A percentile compares a stretch with the other conserved stretches of the same genome.
phyloP scores from a whole-genome alignment of 371 early-diverging fungal genomes.

The Conidiobolus incongruus region DNA sequence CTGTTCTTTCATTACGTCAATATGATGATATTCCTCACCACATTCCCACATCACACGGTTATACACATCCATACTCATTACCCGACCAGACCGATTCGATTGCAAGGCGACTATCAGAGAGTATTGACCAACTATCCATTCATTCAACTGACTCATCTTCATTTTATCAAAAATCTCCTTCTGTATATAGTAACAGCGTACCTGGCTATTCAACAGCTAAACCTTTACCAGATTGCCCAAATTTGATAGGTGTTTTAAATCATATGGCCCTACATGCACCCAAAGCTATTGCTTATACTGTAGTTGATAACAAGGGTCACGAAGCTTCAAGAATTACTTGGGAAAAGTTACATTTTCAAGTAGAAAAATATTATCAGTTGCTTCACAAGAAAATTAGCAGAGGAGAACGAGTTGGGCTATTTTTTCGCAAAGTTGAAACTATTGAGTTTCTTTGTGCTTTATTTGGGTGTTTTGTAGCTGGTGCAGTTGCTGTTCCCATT shows the following conservation, averaged over 20 bases:
- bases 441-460: conserved; percentile 54
- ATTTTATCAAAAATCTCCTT: conserved; percentile 12
- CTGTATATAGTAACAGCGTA: too few species aligned
- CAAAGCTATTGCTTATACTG: conserved; percentile 25
- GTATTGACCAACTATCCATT: conserved; percentile 1
- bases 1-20: too few species aligned
- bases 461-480: conserved; percentile 56
- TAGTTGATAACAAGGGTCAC: conserved; percentile 51
- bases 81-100: neutral
- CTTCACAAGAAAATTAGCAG: conserved; percentile 31
- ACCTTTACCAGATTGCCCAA: conserved; percentile 16
- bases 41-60: neutral
- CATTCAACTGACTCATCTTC: conserved; percentile 16
- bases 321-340: conserved; percentile 38
- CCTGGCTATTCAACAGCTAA: conserved; percentile 10
- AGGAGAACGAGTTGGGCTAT: conserved; percentile 52
- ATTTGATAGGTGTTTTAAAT: conserved; percentile 27
- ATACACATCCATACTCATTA: neutral
- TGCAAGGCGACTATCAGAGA: neutral
- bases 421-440: conserved; percentile 58
- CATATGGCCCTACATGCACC: conserved; percentile 25
- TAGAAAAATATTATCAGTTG: conserved; percentile 38
- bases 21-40: too few species aligned
- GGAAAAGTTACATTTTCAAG: conserved; percentile 41
- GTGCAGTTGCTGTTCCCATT: conserved; percentile 64